A percentile compares a stretch with the other conserved stretches of the same genome.
These are phyloP conservation scores for Rhododendron simsii DNA, from an alignment of 148 eudicot species.

Conservation along the genomic window DNA sequence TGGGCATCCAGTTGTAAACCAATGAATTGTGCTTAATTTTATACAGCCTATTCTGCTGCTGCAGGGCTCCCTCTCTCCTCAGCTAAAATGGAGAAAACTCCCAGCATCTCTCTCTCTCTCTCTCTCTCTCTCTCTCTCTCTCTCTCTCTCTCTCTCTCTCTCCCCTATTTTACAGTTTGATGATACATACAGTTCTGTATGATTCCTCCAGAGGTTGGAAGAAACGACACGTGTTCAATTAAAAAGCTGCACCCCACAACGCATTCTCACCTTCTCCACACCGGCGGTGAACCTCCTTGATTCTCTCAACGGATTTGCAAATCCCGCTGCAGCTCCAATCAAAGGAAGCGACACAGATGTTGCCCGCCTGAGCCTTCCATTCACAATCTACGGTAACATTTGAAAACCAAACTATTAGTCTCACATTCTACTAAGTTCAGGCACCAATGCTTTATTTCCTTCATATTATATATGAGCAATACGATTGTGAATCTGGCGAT, in stretches of 20 bases:
- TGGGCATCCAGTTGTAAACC: background rate
- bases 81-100: slow-evolving; percentile 10
- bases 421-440: background rate
- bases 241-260: slow-evolving; percentile 28
- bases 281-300: slow-evolving; percentile 43
- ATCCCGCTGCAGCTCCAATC: slow-evolving; percentile 50
- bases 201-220: slow-evolving; percentile 28
- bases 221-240: background rate
- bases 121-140: background rate
- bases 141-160: background rate
- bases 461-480: background rate
- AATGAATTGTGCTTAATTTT: slow-evolving; percentile 10
- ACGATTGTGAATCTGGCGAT: background rate
- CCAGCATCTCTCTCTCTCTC: background rate
- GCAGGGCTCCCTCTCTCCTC: background rate
- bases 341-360: slow-evolving; percentile 42
- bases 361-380: slow-evolving; percentile 53
- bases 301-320: slow-evolving; percentile 42
- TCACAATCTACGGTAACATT: slow-evolving; percentile 33
- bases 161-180: slow-evolving; percentile 10
- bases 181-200: slow-evolving; percentile 3
- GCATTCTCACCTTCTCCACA: slow-evolving; percentile 44
- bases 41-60: background rate
- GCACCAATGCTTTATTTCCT: background rate
- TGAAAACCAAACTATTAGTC: slow-evolving; percentile 1